Evolutionary conservation across 441 rosid species (phyloP).

Genomic region (Adansonia madagascariensis): DNA sequence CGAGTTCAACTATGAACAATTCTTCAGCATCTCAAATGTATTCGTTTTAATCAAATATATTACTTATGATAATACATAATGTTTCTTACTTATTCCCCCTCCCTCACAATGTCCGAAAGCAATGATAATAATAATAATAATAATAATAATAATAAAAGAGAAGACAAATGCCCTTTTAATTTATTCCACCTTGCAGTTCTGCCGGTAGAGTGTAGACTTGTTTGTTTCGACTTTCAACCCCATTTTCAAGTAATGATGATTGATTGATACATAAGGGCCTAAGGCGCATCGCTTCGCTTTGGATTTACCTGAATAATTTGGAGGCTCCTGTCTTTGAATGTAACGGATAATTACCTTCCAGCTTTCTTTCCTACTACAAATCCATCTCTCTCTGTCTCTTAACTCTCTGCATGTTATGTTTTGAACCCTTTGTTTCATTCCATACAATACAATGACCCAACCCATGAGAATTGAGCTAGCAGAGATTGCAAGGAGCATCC

Average conservation of each 20-base stretch:
- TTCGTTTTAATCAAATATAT: no score
- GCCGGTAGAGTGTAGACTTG: background rate
- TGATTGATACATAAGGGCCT: background rate
- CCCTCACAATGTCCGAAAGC: no score
- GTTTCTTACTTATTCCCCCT: background rate
- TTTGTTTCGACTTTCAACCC: background rate
- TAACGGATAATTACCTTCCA: background rate
- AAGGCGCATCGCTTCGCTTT: slow-evolving; percentile 2
- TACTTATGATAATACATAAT: no score
- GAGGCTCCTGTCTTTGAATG: background rate
- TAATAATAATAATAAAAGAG: no score
- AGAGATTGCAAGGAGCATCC: slow-evolving; percentile 42
- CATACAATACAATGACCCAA: slow-evolving; percentile 28
- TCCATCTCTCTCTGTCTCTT: background rate
- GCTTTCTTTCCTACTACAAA: background rate
- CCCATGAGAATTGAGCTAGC: slow-evolving; percentile 37
- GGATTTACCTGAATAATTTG: background rate
- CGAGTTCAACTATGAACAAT: no score
- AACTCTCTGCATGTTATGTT: background rate
- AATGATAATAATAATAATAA: no score
- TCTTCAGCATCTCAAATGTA: no score
- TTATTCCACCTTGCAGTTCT: no score
- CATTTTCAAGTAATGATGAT: background rate
- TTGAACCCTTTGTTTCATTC: background rate
- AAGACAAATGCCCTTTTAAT: no score